Percentiles rank a stretch among this genome's conserved stretches.
Evolutionary conservation across 352 stramenopile genomes (phyloP).

Genomic region (Aphanomyces cochlioides): DNA sequence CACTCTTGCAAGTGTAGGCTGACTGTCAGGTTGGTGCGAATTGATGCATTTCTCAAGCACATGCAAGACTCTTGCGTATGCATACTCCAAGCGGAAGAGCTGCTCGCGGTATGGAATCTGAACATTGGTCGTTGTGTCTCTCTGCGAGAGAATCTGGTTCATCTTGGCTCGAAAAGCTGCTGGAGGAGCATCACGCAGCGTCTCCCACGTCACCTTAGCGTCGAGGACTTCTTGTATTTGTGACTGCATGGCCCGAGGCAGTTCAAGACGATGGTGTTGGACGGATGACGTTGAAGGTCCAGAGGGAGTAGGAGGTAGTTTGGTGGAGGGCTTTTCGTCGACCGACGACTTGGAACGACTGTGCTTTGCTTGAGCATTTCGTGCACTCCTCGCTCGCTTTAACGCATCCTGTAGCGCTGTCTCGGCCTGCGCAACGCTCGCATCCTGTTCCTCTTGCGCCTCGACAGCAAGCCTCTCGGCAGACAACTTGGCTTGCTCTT

Average conservation of each 20-base stretch:
- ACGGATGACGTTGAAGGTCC: not conserved
- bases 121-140: not conserved
- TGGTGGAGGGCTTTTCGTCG: not conserved
- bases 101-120: conserved; percentile 26
- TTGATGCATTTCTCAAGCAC: conserved; percentile 14
- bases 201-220: not conserved
- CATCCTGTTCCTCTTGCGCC: not conserved
- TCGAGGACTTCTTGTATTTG: conserved; percentile 3
- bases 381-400: conserved; percentile 12
- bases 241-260: conserved; percentile 3
- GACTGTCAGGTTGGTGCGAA: not conserved
- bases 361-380: conserved; percentile 2
- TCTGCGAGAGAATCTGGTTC: conserved; percentile 17
- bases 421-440: not conserved
- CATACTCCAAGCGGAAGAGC: conserved; percentile 18
- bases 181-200: not conserved
- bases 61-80: conserved; percentile 15
- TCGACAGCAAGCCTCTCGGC: not conserved
- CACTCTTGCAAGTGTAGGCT: conserved; percentile 1
- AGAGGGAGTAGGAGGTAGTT: not conserved
- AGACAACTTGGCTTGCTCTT: not conserved
- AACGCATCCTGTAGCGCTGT: conserved; percentile 18
- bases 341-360: too few relatives aligned
- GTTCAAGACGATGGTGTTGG: not conserved
- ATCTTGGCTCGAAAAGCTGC: not conserved